Percentiles rank a stretch among this genome's conserved stretches.
Conservation (phyloP, 1,139 yeast genomes). For the Zygoascus sp. region DNA sequence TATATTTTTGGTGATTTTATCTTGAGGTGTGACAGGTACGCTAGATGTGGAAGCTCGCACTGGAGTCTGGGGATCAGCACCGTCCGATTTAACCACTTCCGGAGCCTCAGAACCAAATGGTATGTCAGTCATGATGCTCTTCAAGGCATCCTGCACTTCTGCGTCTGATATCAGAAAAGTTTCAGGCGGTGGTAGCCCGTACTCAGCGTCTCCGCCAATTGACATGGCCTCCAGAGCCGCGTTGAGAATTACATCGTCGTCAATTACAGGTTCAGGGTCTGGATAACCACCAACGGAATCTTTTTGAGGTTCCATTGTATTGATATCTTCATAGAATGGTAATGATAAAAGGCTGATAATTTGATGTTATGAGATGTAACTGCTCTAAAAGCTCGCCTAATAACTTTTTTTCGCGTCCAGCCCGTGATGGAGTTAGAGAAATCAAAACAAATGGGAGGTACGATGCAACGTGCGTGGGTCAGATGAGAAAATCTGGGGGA, state of each 20-base stretch:
- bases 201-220: constrained; percentile 3
- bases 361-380: not conserved
- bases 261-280: not conserved
- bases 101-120: not conserved
- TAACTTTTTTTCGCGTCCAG: not conserved
- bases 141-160: not conserved
- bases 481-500: no score
- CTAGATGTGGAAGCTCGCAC: not conserved
- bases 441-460: constrained; percentile 1
- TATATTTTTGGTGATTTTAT: constrained; percentile 9
- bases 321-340: not conserved
- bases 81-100: not conserved
- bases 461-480: no score
- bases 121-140: not conserved
- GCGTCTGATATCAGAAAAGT: constrained; percentile 7
- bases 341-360: not conserved
- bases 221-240: constrained; percentile 10
- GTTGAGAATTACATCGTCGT: constrained; percentile 6
- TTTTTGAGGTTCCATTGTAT: not conserved
- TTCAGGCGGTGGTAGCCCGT: constrained; percentile 11
- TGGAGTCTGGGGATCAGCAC: constrained; percentile 1
- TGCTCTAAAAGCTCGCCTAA: not conserved
- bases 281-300: not conserved
- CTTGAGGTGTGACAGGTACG: constrained; percentile 13
- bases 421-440: not conserved